Evolutionary conservation across 2,329 filamentous ascomycete species (phyloP).

Genomic region (Aspergillus sp.): DNA sequence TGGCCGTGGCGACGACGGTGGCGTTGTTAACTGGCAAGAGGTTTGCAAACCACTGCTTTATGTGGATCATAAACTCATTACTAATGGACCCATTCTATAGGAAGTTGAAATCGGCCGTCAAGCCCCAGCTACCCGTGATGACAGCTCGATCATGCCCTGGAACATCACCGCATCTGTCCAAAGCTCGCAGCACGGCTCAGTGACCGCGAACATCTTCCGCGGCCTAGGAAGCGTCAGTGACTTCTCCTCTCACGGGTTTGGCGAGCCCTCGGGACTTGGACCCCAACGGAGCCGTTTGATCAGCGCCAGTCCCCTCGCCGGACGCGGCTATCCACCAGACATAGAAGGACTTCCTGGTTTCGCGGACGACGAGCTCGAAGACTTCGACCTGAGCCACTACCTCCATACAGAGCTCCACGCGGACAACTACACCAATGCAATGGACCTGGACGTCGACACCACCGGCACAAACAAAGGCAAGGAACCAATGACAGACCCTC

Average conservation of each 20-base stretch:
- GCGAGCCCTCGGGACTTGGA: slow-evolving; percentile 27
- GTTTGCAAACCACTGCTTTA: slow-evolving; percentile 19
- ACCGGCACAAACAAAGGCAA: slow-evolving; percentile 30
- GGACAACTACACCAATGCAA: slow-evolving; percentile 19
- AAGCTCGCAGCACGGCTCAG: slow-evolving; percentile 50
- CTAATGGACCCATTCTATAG: slow-evolving; percentile 18
- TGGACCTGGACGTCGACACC: not conserved
- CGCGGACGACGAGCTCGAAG: slow-evolving; percentile 21
- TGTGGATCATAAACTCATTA: not conserved
- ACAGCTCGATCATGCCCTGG: slow-evolving; percentile 68
- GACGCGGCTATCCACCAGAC: slow-evolving; percentile 44
- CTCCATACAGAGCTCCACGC: slow-evolving; percentile 33
- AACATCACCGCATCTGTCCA: slow-evolving; percentile 59
- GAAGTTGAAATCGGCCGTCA: slow-evolving; percentile 70
- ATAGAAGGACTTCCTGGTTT: slow-evolving; percentile 27
- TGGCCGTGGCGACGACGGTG: slow-evolving; percentile 30
- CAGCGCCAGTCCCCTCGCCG: slow-evolving; percentile 61
- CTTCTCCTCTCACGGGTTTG: slow-evolving; percentile 26
- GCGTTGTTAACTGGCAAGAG: slow-evolving; percentile 38
- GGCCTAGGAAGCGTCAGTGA: slow-evolving; percentile 38
- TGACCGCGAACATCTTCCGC: slow-evolving; percentile 28
- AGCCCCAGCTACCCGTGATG: slow-evolving; percentile 66
- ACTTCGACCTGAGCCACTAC: slow-evolving; percentile 31
- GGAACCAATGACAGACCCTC: slow-evolving; percentile 27
- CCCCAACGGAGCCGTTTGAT: slow-evolving; percentile 53